phyloP scores from a whole-genome alignment of 2,329 filamentous ascomycete genomes.

The Diaporthe eres region DNA sequence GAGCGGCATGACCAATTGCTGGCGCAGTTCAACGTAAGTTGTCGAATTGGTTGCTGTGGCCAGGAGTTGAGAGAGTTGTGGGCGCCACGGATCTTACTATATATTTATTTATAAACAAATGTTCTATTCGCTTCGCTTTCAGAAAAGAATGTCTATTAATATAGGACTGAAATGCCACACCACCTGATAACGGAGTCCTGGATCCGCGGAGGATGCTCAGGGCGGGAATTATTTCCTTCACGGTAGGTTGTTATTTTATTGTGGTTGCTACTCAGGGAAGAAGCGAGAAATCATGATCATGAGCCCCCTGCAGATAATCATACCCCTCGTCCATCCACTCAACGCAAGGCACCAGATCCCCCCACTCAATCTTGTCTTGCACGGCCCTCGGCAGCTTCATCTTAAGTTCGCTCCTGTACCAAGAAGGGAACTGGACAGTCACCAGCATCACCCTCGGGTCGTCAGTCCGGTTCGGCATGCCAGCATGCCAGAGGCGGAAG shows the following conservation, averaged over 20 bases:
- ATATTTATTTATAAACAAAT: background rate
- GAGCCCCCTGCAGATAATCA: conserved; percentile 54
- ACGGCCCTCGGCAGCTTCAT: conserved; percentile 50
- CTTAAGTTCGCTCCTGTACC: conserved; percentile 53
- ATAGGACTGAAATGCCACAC: background rate
- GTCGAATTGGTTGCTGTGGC: background rate
- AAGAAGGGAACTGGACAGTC: conserved; percentile 55
- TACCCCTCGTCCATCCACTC: conserved; percentile 54
- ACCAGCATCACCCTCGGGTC: conserved; percentile 60
- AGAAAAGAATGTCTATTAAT: background rate
- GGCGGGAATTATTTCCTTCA: background rate
- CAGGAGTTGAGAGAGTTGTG: background rate
- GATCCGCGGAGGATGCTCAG: background rate
- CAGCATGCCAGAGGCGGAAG: conserved; percentile 64
- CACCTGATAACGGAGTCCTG: background rate
- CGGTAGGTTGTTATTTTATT: background rate
- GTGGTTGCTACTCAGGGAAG: conserved; percentile 36
- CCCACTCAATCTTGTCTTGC: conserved; percentile 52
- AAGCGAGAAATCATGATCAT: conserved; percentile 53
- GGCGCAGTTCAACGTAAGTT: background rate
- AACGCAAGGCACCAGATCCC: conserved; percentile 51
- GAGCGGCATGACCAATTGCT: background rate
- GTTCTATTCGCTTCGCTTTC: background rate
- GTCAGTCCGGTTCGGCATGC: conserved; percentile 60
- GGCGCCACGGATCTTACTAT: background rate